Conservation (phyloP, 495 filamentous ascomycete genomes). For the Neurospora intermedia region DNA sequence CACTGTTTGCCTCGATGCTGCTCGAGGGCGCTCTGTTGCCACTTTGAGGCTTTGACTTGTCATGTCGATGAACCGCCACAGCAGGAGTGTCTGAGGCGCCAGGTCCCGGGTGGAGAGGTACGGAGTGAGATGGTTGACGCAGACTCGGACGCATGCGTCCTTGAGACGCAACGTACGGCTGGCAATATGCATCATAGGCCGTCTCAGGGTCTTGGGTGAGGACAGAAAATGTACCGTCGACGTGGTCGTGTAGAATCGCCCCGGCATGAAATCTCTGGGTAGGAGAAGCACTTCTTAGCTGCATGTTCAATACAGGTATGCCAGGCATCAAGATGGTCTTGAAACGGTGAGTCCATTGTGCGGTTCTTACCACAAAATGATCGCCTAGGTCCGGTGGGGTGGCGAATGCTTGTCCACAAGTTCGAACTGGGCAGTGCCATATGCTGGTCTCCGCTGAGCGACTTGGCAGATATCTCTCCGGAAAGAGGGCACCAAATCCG, state of each 20-base stretch:
- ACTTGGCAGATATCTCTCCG: background rate
- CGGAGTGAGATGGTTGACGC: background rate
- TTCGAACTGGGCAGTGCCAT: background rate
- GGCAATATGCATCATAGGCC: background rate
- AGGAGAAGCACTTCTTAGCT: background rate
- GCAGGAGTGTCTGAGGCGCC: background rate
- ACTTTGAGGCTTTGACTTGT: background rate
- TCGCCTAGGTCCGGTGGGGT: background rate
- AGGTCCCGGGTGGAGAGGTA: background rate
- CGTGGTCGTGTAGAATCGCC: background rate
- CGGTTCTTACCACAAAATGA: background rate
- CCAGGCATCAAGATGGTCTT: background rate
- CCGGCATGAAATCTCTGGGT: background rate
- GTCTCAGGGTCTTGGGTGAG: background rate
- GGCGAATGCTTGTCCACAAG: background rate
- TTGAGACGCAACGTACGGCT: background rate
- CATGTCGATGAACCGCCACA: background rate
- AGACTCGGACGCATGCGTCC: background rate
- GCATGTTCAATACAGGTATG: background rate
- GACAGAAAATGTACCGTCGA: background rate
- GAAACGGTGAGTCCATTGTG: background rate
- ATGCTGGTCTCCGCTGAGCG: background rate
- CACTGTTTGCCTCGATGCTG: background rate
- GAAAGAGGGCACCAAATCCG: background rate
- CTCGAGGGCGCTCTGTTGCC: background rate